Evolutionary conservation across 192 early-diverging fungal species (phyloP).

Genomic region (Rhizophagus sp.): DNA sequence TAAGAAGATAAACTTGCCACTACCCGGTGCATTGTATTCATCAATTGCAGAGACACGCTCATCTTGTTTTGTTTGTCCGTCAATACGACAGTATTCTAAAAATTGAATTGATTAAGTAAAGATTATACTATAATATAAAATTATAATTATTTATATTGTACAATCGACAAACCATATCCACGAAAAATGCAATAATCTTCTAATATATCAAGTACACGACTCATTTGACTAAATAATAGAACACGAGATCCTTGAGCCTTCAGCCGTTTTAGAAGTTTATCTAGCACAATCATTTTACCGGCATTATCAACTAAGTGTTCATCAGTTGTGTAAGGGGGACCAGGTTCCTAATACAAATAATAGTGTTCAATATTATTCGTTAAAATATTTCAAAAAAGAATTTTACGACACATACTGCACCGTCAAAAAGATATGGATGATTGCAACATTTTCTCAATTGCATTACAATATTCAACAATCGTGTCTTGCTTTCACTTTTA

Average conservation of each 20-base stretch:
- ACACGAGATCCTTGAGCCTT: slow-evolving; percentile 93
- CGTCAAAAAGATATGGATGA: slow-evolving; percentile 93
- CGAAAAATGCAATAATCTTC: slow-evolving; percentile 96
- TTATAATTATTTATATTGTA: not conserved
- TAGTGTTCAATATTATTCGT: slow-evolving; percentile 35
- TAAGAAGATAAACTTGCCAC: slow-evolving; percentile 94
- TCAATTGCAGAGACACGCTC: slow-evolving; percentile 91
- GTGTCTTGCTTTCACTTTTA: slow-evolving; percentile 85
- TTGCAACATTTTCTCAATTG: slow-evolving; percentile 96
- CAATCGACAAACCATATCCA: slow-evolving; percentile 58
- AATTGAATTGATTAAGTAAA: not conserved
- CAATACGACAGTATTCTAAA: slow-evolving; percentile 89
- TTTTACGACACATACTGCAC: slow-evolving; percentile 45
- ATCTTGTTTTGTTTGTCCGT: slow-evolving; percentile 94
- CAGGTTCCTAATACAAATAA: slow-evolving; percentile 70
- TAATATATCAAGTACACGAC: slow-evolving; percentile 94
- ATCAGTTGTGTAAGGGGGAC: slow-evolving; percentile 95
- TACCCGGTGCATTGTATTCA: slow-evolving; percentile 88
- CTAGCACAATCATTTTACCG: slow-evolving; percentile 90
- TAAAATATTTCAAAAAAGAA: slow-evolving; percentile 60
- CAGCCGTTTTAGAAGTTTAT: slow-evolving; percentile 79
- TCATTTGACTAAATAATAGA: slow-evolving; percentile 98
- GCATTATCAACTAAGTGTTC: slow-evolving; percentile 93
- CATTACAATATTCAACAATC: slow-evolving; percentile 93
- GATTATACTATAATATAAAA: no score